A percentile compares a stretch with the other conserved stretches of the same genome.
Conservation (phyloP, 371 early-diverging fungal species). For the Syncephalastrum sp. region DNA sequence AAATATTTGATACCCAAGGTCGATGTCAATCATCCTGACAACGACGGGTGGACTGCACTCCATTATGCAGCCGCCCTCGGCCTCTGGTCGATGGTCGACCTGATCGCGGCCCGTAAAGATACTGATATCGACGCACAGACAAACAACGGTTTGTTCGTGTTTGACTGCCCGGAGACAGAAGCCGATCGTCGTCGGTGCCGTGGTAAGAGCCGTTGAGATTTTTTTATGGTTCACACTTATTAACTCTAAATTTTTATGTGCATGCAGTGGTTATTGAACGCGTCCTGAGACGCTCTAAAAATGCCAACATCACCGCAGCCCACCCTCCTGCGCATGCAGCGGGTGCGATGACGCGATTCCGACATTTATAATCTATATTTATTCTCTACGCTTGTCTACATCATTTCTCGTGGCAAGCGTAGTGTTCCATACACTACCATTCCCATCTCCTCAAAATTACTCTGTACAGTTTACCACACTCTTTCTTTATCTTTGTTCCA, state of each 20-base stretch:
- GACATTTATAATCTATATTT: too few species aligned
- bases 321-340: too few species aligned
- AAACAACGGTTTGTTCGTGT: constrained; percentile 25
- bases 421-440: too few species aligned
- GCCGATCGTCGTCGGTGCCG: constrained; percentile 31
- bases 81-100: constrained; percentile 37
- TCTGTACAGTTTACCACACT: too few species aligned
- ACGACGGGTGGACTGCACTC: constrained; percentile 48
- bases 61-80: constrained; percentile 48
- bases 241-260: constrained; percentile 8
- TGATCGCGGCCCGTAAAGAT: constrained; percentile 22
- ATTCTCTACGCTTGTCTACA: too few species aligned
- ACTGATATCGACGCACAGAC: constrained; percentile 33
- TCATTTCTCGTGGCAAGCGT: too few species aligned
- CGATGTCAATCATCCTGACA: constrained; percentile 37
- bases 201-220: constrained; percentile 18
- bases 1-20: constrained; percentile 23
- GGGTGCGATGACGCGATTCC: too few species aligned
- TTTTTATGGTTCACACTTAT: constrained; percentile 5
- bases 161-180: constrained; percentile 41
- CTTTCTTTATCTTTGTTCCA: too few species aligned
- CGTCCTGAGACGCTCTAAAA: constrained; percentile 4
- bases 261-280: constrained; percentile 12
- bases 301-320: too few species aligned
- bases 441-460: too few species aligned